phyloP scores from a whole-genome alignment of 129 eudicot genomes.

The Flaveria robusta region DNA sequence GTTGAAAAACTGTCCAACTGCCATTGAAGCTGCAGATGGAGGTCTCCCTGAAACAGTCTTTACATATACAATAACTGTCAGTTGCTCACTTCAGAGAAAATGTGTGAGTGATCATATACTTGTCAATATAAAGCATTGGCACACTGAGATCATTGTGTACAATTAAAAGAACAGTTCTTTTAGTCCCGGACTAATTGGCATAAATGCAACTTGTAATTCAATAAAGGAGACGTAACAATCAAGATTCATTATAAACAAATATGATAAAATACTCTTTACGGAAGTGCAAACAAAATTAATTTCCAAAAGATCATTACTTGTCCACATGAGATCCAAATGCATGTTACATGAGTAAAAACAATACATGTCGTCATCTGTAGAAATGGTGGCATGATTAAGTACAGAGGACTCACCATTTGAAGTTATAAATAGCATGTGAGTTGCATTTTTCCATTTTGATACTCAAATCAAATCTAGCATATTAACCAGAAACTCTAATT shows the following conservation, averaged over 20 bases:
- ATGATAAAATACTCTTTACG: neutral
- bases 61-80: constrained; percentile 35
- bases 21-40: constrained; percentile 99
- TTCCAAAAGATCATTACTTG: neutral
- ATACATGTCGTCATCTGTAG: constrained; percentile 2
- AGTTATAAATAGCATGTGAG: neutral
- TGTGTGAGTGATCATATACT: neutral
- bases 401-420: constrained; percentile 11
- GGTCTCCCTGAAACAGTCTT: constrained; percentile 98
- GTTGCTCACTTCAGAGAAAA: constrained; percentile 27
- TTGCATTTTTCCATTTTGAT: constrained; percentile 3
- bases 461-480: constrained; percentile 1
- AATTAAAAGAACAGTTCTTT: neutral
- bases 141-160: neutral
- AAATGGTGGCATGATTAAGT: constrained; percentile 8
- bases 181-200: neutral
- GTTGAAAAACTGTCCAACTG: constrained; percentile 94
- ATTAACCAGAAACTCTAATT: neutral
- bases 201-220: neutral
- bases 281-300: constrained; percentile 15
- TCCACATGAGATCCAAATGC: constrained; percentile 7
- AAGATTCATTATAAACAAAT: constrained; percentile 8
- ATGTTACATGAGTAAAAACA: neutral
- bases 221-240: neutral
- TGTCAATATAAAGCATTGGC: constrained; percentile 5